A percentile compares a stretch with the other conserved stretches of the same genome.
phyloP scores from a whole-genome alignment of 2,329 filamentous ascomycete genomes.

The Byssothecium circinans region DNA sequence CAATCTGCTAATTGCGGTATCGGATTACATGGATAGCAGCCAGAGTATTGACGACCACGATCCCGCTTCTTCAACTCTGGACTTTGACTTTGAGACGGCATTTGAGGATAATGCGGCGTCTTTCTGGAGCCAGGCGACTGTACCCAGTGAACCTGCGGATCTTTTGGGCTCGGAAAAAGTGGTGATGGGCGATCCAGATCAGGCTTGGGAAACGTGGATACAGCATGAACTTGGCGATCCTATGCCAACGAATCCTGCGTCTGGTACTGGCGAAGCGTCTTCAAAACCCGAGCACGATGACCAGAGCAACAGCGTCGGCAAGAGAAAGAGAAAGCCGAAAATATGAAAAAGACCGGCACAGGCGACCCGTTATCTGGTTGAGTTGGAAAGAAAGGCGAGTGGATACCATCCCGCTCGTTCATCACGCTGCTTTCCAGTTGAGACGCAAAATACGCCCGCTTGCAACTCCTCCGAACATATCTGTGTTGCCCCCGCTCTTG shows the following conservation, averaged over 20 bases:
- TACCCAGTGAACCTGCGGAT: background rate
- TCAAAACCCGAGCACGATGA: background rate
- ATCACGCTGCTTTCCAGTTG: no score
- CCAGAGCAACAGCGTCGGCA: no score
- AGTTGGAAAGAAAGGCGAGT: background rate
- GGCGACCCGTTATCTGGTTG: background rate
- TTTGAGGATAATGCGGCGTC: background rate
- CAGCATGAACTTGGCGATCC: conserved; percentile 30
- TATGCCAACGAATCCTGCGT: background rate
- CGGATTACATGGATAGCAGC: conserved; percentile 24
- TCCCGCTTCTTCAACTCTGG: background rate
- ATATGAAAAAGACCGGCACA: background rate
- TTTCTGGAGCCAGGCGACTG: background rate
- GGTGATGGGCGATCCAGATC: conserved; percentile 9
- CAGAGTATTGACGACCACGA: background rate
- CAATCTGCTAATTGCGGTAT: conserved; percentile 37
- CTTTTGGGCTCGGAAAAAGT: background rate
- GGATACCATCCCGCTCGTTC: no score
- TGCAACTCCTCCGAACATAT: no score
- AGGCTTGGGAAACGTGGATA: conserved; percentile 32
- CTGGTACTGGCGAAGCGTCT: background rate
- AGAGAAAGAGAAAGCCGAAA: background rate
- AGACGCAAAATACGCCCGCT: no score
- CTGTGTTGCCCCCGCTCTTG: no score
- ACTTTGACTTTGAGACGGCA: background rate